phyloP scores from a whole-genome alignment of 768 basidiomycete species.

The Russula ochroleuca region DNA sequence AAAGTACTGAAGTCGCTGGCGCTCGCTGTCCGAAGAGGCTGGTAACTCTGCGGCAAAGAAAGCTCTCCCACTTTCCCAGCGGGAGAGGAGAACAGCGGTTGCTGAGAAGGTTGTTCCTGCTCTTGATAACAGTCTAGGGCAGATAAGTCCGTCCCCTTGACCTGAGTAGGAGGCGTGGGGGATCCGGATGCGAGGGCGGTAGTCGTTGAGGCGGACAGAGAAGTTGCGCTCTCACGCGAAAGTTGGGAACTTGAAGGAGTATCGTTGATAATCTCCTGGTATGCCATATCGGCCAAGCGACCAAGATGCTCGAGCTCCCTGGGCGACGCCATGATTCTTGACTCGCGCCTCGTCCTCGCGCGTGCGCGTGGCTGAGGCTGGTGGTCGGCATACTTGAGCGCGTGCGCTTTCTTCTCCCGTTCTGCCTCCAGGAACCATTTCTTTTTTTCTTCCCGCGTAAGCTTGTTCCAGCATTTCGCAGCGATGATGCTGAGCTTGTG shows the following conservation, averaged over 20 bases:
- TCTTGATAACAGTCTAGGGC: not conserved
- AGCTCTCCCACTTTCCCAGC: not conserved
- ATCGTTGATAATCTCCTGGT: conserved; percentile 1
- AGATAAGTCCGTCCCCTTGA: not conserved
- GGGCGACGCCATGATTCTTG: conserved; percentile 26
- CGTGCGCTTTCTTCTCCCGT: conserved; percentile 32
- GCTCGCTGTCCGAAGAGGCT: not conserved
- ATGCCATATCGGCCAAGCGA: conserved; percentile 17
- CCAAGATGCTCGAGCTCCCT: conserved; percentile 31
- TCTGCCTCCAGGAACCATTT: conserved; percentile 38
- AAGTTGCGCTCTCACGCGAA: not conserved
- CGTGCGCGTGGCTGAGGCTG: conserved; percentile 29
- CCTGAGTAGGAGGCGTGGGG: not conserved
- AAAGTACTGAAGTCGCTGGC: not conserved
- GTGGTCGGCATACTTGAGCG: conserved; percentile 33
- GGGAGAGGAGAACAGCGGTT: not conserved
- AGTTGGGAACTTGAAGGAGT: not conserved
- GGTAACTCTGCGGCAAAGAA: not conserved
- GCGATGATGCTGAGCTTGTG: conserved; percentile 52
- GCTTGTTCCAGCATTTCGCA: conserved; percentile 49
- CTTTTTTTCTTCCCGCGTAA: conserved; percentile 36
- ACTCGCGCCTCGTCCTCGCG: conserved; percentile 19
- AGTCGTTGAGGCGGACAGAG: not conserved
- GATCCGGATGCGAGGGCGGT: not conserved
- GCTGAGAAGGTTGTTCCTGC: too few relatives aligned